These are phyloP conservation scores for Cyclocybe aegerita DNA, from an alignment of 768 basidiomycete genomes.

Conservation along the genomic window DNA sequence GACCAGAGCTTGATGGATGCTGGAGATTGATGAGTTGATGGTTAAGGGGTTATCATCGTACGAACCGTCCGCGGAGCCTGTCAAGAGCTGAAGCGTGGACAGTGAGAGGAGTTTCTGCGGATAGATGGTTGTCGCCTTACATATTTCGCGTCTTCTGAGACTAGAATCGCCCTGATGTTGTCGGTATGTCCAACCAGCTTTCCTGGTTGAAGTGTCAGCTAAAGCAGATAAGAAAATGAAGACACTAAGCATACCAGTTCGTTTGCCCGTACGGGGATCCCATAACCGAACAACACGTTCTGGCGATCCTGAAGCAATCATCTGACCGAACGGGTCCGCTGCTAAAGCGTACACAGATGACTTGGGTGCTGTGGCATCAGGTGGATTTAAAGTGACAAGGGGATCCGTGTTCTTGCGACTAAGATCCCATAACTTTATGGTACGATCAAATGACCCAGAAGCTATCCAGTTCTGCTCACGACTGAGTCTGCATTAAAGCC, in stretches of 20 bases:
- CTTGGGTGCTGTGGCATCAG: constrained; percentile 66
- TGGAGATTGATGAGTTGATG: constrained; percentile 14
- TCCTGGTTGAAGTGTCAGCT: constrained; percentile 29
- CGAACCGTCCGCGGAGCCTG: constrained; percentile 77
- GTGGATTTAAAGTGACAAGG: constrained; percentile 63
- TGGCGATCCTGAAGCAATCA: constrained; percentile 87
- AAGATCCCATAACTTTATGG: constrained; percentile 94
- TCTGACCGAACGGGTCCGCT: constrained; percentile 74
- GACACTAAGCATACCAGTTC: constrained; percentile 39
- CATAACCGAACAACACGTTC: constrained; percentile 89
- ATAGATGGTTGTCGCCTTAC: constrained; percentile 43
- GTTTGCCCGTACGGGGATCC: constrained; percentile 87
- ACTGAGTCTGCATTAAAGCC: constrained; percentile 35
- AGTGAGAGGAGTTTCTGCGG: constrained; percentile 7
- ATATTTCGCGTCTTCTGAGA: constrained; percentile 90
- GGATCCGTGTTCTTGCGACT: constrained; percentile 46
- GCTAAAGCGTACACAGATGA: constrained; percentile 78
- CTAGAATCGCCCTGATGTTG: constrained; percentile 86
- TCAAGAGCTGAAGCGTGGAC: constrained; percentile 55
- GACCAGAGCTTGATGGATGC: constrained; percentile 96
- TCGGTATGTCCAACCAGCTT: constrained; percentile 97
- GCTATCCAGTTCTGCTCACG: constrained; percentile 86
- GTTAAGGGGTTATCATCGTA: constrained; percentile 8
- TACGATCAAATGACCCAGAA: constrained; percentile 92
- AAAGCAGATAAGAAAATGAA: neutral